Conservation (phyloP, 805 yeast genomes). For the Wickerhamiella allomyrinae region DNA sequence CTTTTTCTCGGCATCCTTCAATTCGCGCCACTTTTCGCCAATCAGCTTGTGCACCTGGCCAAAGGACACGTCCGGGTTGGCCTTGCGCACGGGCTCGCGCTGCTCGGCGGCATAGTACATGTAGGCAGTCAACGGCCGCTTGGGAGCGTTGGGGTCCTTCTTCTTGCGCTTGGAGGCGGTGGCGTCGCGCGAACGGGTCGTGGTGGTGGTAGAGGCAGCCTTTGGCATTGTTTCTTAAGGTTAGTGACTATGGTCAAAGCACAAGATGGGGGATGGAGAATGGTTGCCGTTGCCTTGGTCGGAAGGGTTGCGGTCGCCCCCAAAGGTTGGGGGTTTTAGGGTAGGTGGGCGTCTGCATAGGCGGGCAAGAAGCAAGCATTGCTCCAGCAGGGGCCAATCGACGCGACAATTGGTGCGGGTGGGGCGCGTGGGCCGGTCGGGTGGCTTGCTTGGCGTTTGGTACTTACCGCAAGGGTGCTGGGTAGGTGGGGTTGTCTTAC, state of each 20-base stretch:
- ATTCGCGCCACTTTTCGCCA: slow-evolving; percentile 95
- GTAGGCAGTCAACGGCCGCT: slow-evolving; percentile 95
- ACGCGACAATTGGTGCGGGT: too few relatives aligned
- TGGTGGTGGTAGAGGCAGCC: slow-evolving; percentile 9
- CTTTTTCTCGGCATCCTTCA: slow-evolving; percentile 63
- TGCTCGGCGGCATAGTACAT: slow-evolving; percentile 97
- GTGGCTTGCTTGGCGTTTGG: neutral
- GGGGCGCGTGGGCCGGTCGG: too few relatives aligned
- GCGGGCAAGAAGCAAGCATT: neutral
- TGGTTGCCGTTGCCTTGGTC: too few relatives aligned
- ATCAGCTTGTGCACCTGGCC: slow-evolving; percentile 87
- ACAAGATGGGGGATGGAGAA: too few relatives aligned
- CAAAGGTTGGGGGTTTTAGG: neutral
- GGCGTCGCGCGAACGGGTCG: slow-evolving; percentile 11
- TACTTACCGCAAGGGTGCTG: slow-evolving; percentile 1
- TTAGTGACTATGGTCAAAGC: too few relatives aligned
- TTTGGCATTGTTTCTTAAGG: slow-evolving; percentile 15
- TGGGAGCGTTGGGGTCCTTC: slow-evolving; percentile 77
- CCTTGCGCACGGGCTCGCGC: slow-evolving; percentile 91
- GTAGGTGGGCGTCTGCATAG: neutral
- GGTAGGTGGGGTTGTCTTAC: slow-evolving; percentile 1
- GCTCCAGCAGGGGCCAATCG: too few relatives aligned
- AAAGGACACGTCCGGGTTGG: slow-evolving; percentile 90
- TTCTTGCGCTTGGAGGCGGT: slow-evolving; percentile 17
- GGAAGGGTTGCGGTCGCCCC: neutral